Evolutionary conservation across 441 rosid species (phyloP).

Genomic region (Pelargonium fulgidum): DNA sequence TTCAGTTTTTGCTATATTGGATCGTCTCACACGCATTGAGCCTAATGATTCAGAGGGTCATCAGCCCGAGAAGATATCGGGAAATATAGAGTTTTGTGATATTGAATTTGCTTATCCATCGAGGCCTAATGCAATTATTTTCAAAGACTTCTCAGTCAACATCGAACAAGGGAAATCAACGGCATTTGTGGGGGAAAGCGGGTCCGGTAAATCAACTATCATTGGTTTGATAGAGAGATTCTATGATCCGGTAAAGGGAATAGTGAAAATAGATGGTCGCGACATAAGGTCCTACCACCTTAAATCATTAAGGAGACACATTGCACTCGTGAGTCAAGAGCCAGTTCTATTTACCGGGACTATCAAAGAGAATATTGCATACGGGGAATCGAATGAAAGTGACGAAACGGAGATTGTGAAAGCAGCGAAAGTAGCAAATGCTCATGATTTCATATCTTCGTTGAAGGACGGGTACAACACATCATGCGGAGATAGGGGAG

Average conservation of each 20-base stretch:
- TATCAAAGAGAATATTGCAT: conserved; percentile 18
- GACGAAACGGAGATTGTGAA: conserved; percentile 13
- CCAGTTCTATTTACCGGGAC: conserved; percentile 21
- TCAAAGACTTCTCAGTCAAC: conserved; percentile 13
- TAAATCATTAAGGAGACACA: conserved; percentile 18
- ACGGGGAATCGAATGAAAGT: conserved; percentile 15
- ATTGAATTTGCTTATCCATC: conserved; percentile 22
- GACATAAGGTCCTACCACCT: conserved; percentile 18
- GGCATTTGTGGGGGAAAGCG: conserved; percentile 28
- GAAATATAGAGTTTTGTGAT: conserved; percentile 15
- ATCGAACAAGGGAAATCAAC: conserved; percentile 17
- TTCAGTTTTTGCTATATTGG: conserved; percentile 13
- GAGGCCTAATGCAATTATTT: conserved; percentile 17
- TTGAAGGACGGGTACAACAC: conserved; percentile 7
- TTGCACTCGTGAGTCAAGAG: conserved; percentile 22
- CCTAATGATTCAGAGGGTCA: conserved; percentile 12
- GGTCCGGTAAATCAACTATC: conserved; percentile 29
- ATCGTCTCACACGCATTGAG: conserved; percentile 15
- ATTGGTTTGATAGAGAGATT: conserved; percentile 23
- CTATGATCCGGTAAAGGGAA: conserved; percentile 20
- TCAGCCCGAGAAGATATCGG: conserved; percentile 14
- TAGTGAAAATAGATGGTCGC: conserved; percentile 14
- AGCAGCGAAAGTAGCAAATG: conserved; percentile 19
- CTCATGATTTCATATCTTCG: conserved; percentile 15
- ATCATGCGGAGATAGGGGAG: conserved; percentile 15